Conservation (phyloP, 305 asterid genomes). For the Petunia hybrid region DNA sequence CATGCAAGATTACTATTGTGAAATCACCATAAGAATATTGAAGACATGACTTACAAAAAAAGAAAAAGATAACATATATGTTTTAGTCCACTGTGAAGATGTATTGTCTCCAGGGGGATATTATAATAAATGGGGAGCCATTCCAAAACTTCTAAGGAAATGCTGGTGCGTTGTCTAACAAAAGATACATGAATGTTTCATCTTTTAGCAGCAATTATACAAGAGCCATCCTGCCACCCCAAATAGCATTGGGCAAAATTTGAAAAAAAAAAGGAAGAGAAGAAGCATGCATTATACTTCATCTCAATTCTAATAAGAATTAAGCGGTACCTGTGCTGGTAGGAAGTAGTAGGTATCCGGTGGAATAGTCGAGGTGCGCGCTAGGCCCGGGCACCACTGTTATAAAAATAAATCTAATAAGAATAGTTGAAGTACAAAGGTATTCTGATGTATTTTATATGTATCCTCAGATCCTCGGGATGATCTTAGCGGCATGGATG, state of each 20-base stretch:
- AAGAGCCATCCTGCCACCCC: neutral
- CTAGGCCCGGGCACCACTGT: too few species aligned
- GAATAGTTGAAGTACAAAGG: neutral
- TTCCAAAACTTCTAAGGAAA: slow-evolving; percentile 9
- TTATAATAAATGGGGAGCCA: neutral
- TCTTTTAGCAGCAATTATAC: slow-evolving; percentile 3
- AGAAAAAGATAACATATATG: slow-evolving; percentile 7
- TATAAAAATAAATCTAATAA: neutral
- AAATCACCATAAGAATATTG: slow-evolving; percentile 20
- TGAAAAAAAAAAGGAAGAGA: neutral
- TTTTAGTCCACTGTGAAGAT: neutral
- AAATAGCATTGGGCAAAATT: neutral
- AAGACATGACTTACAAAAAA: neutral
- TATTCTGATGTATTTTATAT: slow-evolving; percentile 31
- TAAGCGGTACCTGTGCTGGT: too few species aligned
- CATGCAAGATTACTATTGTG: slow-evolving; percentile 24
- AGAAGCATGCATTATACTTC: neutral
- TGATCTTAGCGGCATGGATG: slow-evolving; percentile 97
- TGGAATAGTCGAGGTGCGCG: too few species aligned
- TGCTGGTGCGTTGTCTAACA: neutral
- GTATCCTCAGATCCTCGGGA: slow-evolving; percentile 87
- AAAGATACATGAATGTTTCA: neutral
- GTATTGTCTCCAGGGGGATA: neutral
- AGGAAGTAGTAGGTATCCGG: too few species aligned
- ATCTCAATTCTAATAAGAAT: neutral